Evolutionary conservation across 768 basidiomycete species (phyloP), one percentile per base, ranked within the genome.

Genomic region (Amanita rubescens): DNA sequence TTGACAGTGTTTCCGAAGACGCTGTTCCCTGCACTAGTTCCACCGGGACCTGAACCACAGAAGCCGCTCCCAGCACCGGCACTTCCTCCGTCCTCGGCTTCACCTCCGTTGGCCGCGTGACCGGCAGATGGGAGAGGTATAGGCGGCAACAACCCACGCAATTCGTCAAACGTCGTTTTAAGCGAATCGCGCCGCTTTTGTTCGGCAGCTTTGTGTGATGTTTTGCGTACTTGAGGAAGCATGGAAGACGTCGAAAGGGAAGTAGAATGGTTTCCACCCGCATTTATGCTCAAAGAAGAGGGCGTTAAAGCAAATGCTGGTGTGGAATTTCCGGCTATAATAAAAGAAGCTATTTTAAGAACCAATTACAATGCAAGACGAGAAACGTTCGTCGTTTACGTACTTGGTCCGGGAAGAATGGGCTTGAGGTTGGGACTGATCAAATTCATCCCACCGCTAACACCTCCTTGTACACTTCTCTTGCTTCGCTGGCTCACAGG

Each of bases 111-210:
- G 58, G 38, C 49, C 2, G 30, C 11, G 14, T 49, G 34, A 33
- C 12, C n/a, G 14, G 27, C 87, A 0, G 83, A 81, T 1, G 90
- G 85, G 1, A 91, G 74, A 9, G 91, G 87, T 60, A 96, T 90
- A 6, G 91, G 90, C 1, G 96, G 96, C 0, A 99, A 77, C 14
- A 98, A 75, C 15, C 74, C 66, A 14, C 90, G 86, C 10, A 93
- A 75, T 51, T 91, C 89, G 60, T 93, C 90, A 62, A 87, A 98
- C 3, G 94, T 92, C 14, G 88, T 85, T 72, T 98, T 99, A 55
- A 98, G 81, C 41, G 91, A 94, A 69, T 99, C 95, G 8, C 96
- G 84, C 42, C 96, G 87, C 65, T 94, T 94, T 67, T 99, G 96
- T 69, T 99, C 96, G 5, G 96, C 96, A 11, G 85, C 90, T 69